Base-by-base conservation (phyloP, 805 yeast species). In the Candida piceae region DNA sequence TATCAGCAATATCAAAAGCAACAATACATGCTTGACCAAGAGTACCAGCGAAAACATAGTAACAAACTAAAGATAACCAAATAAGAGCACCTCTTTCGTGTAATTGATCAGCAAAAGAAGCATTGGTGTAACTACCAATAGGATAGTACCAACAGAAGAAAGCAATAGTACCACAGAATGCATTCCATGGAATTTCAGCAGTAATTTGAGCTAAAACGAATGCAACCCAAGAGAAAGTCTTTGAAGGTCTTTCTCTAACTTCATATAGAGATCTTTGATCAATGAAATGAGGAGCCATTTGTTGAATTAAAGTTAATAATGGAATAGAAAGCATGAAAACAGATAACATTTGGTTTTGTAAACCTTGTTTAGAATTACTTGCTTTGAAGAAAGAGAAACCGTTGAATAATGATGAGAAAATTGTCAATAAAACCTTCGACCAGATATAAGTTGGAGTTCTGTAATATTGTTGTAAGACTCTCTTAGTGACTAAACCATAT, bases 321-420 rank as follows among this genome's bases (percentile, higher is more conserved):
- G 72, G 64, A 48, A 75, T 68, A 28, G 76, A 55, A 50, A 78
- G 72, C 86, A 83, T 80, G 64, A 84, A 84, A 30, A 81, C 54
- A 2, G 88, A 68, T 49, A 82, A 75, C 87, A 84, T 78, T 64
- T 82, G 93, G 60, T 85, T 84, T 59, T 87, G 95, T 50, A 85
- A 58, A 54, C 85, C 80, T 61, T 76, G 86, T 32, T 69, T 55
- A 11, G 86, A 71, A 18, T 69, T 69, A 38, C 68, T 66, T 24
- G 87, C 83, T 42, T 78, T 79, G 61, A 73, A 80, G 60, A 79
- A 79, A 5, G 85, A 72, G 54, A 80, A 77, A 45, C 86, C 86
- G 48, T 78, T 78, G 64, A 80, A 78, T 33, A 81, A 53, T 16
- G 80, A 65, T 41, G 83, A 62, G 10, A 71, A 52, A 5, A 71